phyloP scores from a whole-genome alignment of 2,329 filamentous ascomycete genomes.

The Ophiostoma sp. region DNA sequence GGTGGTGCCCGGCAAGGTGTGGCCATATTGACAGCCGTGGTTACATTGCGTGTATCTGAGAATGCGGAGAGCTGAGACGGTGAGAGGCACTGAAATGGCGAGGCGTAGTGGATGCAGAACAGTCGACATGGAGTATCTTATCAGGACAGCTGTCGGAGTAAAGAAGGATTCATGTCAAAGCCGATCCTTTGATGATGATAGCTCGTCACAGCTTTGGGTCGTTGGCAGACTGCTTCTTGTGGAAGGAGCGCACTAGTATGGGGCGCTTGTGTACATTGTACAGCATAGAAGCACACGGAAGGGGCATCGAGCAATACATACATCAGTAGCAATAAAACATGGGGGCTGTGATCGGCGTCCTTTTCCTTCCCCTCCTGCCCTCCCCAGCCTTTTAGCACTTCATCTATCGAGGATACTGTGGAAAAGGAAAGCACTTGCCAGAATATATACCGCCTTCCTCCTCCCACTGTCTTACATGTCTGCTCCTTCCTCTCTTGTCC shows the following conservation, averaged over 20 bases:
- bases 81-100: not conserved
- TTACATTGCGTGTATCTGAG: not conserved
- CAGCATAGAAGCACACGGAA: not conserved
- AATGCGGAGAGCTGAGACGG: not conserved
- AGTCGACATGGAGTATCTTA: not conserved
- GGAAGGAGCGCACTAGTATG: not conserved
- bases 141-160: not conserved
- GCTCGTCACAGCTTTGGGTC: not conserved
- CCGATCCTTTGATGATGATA: not conserved
- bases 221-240: not conserved
- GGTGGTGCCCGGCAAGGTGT: not conserved
- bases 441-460: not conserved
- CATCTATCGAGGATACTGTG: too few relatives aligned
- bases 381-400: not conserved
- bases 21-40: not conserved
- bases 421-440: not conserved
- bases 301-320: too few relatives aligned
- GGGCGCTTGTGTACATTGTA: too few relatives aligned
- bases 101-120: too few relatives aligned
- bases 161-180: not conserved
- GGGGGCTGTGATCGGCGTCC: not conserved
- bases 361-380: not conserved
- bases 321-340: not conserved
- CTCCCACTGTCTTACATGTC: not conserved
- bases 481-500: not conserved